Evolutionary conservation across 495 filamentous ascomycete genomes (phyloP), one percentile per base, ranked within the genome.

Genomic region (Trichoderma virens): DNA sequence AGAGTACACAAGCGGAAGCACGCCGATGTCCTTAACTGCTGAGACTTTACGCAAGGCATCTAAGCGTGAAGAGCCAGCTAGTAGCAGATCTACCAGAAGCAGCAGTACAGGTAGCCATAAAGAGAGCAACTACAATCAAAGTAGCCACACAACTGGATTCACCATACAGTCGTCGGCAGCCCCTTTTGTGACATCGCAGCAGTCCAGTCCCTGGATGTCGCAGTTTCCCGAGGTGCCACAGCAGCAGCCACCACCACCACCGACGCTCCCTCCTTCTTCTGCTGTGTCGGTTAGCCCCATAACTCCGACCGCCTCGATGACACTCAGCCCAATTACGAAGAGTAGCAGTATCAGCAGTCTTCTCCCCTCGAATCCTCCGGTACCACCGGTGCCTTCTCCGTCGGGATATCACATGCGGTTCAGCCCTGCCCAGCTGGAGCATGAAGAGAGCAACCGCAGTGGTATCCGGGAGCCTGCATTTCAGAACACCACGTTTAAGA

Each of bases 71-170:
- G n/a, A n/a, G n/a, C n/a, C n/a, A n/a, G n/a, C n/a, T n/a, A n/a
- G n/a, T n/a, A n/a, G n/a, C n/a, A n/a, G n/a, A n/a, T n/a, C n/a
- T n/a, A n/a, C n/a, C n/a, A n/a, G n/a, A n/a, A n/a, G n/a, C n/a
- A n/a, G n/a, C n/a, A n/a, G n/a, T n/a, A n/a, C n/a, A n/a, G n/a
- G n/a, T n/a, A n/a, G n/a, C n/a, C n/a, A n/a, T n/a, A n/a, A n/a
- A n/a, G n/a, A n/a, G n/a, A 84, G 81, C 69, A 82, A 85, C 27
- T 83, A 80, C 67, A 76, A 76, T 62, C 34, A 25, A 30, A 79
- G n/a, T n/a, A n/a, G 80, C 62, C 83, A 81, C 23, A 78, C 79
- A 1, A 82, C 82, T 9, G 83, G 81, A 9, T 76, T 80, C 28
- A 85, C 80, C n/a, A 85, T 80, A 13, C 71, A 79, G 54, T 78